Conservation (phyloP, 1,139 yeast genomes). For the Yamadazyma spencermartinsiae region DNA sequence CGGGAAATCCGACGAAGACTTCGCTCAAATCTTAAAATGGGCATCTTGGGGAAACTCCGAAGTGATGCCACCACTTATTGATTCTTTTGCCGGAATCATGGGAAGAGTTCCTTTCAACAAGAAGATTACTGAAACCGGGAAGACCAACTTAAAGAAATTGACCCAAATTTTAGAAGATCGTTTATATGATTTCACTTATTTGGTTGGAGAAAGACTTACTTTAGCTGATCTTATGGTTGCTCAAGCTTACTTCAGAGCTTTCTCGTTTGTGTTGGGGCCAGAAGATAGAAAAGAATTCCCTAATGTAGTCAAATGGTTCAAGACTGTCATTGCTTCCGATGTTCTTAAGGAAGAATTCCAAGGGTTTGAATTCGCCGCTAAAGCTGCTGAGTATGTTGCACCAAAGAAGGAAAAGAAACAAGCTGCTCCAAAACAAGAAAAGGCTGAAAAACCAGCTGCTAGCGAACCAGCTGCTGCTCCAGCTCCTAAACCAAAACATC, state of each 20-base stretch:
- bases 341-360: slow-evolving; percentile 44
- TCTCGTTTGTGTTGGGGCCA: slow-evolving; percentile 65
- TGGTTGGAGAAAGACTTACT: slow-evolving; percentile 88
- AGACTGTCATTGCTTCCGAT: slow-evolving; percentile 62
- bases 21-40: slow-evolving; percentile 78
- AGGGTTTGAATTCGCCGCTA: slow-evolving; percentile 59
- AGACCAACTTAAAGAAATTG: slow-evolving; percentile 37
- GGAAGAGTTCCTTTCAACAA: slow-evolving; percentile 67
- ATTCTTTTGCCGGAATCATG: slow-evolving; percentile 32
- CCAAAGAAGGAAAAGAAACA: slow-evolving; percentile 79
- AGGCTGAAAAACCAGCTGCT: slow-evolving; percentile 39
- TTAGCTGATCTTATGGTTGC: slow-evolving; percentile 80
- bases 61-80: slow-evolving; percentile 44
- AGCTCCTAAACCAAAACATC: slow-evolving; percentile 81
- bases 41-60: slow-evolving; percentile 80
- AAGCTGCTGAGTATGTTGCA: slow-evolving; percentile 67
- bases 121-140: slow-evolving; percentile 64
- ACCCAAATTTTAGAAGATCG: slow-evolving; percentile 58
- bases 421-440: slow-evolving; percentile 24
- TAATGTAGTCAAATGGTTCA: slow-evolving; percentile 81
- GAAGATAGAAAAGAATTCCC: slow-evolving; percentile 82
- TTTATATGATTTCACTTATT: slow-evolving; percentile 75
- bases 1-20: slow-evolving; percentile 66
- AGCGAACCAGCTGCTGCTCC: slow-evolving; percentile 48
- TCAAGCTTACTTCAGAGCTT: slow-evolving; percentile 60